Conservation (phyloP, 2,329 filamentous ascomycete species). For the Pseudocercospora macadamiae region DNA sequence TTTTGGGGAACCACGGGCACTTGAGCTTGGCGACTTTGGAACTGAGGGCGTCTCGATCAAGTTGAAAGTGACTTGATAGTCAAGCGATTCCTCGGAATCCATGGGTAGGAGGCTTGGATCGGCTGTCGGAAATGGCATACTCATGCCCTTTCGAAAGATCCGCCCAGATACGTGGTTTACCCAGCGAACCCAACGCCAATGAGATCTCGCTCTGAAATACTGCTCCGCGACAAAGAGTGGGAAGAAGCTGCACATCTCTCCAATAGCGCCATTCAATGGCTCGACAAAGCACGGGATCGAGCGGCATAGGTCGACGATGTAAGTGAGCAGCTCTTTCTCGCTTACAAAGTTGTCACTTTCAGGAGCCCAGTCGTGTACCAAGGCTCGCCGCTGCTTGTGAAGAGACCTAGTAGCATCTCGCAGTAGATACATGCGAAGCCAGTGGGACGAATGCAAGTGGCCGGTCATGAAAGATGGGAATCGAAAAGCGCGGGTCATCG, state of each 20-base stretch:
- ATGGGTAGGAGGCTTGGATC: background rate
- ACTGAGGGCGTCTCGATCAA: background rate
- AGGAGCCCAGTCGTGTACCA: slow-evolving; percentile 24
- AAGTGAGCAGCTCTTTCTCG: slow-evolving; percentile 29
- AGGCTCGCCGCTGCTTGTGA: slow-evolving; percentile 19
- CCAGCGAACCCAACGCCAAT: slow-evolving; percentile 13
- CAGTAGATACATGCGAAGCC: slow-evolving; percentile 33
- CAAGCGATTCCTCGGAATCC: background rate
- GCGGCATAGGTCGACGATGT: slow-evolving; percentile 30
- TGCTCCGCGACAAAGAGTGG: slow-evolving; percentile 26
- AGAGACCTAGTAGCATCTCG: slow-evolving; percentile 25
- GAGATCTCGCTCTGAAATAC: slow-evolving; percentile 19
- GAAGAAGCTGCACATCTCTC: slow-evolving; percentile 35
- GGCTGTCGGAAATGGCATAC: slow-evolving; percentile 9
- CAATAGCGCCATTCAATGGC: slow-evolving; percentile 26
- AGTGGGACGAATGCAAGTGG: slow-evolving; percentile 34
- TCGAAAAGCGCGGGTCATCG: slow-evolving; percentile 29
- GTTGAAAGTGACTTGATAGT: background rate
- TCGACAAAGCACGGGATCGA: slow-evolving; percentile 32
- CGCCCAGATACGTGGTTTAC: slow-evolving; percentile 7
- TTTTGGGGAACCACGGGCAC: background rate
- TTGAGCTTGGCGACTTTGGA: background rate
- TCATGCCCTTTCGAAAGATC: slow-evolving; percentile 15
- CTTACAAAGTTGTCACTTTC: slow-evolving; percentile 11
- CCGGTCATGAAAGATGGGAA: slow-evolving; percentile 31